Evolutionary conservation across 1,284 basidiomycete genomes (phyloP), one percentile per base, ranked within the genome.

Genomic region (Neolentinus lepideus): DNA sequence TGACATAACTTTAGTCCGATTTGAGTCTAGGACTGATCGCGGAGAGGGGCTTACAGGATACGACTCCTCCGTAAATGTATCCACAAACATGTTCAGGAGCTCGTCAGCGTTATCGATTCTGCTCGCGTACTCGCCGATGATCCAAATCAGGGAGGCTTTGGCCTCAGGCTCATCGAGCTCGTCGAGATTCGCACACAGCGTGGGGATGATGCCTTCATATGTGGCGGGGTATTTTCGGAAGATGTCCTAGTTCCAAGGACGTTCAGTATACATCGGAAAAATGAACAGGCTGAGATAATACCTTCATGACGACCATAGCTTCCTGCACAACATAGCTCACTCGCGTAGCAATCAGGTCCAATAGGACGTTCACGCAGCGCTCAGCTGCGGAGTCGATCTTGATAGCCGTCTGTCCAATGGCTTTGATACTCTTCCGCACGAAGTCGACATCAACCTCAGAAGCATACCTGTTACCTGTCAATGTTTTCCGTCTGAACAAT

Each of bases 401-500:
- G 72, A 99, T 90, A 1, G 97, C 97, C 12, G 94, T 88, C 67
- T 96, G 92, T 1, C 96, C 97, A 58, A 99, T 98, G 0, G 94
- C 94, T 63, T 94, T 90, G 66, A 98, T 90, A 56, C 92, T 89
- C 69, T 92, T 89, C 58, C 96, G 81, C 21, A 98, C 96, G 70
- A 99, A 99, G 70, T 99, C 96, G 26, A 99, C 95, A 66, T 99
- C 97, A 2, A 98, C 94, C 68, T 99, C 96, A 0, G 94, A 95
- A 8, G 96, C 87, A 69, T 99, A 98, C 68, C 90, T 93, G 58
- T 22, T 43, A 46, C 24, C 26, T 22, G 21, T 33, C 14, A 54
- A n/a, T 64, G 54, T 22, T 27, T 51, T 43, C 56, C 26, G 46
- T 29, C 24, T 1, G 43, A 14, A 1, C 16, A 31, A 38, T 3